Evolutionary conservation across 2,329 filamentous ascomycete species (phyloP), one percentile per base, ranked within the genome.

Genomic region (Penicillium sp.): DNA sequence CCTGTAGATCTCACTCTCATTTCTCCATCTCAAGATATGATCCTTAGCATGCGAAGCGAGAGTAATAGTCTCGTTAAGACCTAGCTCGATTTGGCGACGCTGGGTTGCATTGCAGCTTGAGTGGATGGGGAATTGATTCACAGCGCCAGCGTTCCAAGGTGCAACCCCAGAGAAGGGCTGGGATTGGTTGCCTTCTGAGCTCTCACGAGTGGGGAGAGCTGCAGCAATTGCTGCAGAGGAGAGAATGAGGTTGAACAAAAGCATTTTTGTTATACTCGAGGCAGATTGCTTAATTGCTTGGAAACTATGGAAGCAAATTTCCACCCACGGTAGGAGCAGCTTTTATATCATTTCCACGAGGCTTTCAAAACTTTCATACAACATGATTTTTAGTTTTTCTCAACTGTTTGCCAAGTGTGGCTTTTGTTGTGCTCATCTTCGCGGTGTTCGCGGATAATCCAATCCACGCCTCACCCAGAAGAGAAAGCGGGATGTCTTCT

Each of bases 91-190:
- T 69, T 87, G 84, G 8, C 71, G 72, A 41, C 76, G 77, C 64
- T 88, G 79, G 2, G 86, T 88, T 48, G 76, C 72, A 65, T 90
- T 89, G 76, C 87, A 90, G 25, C 85, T 88, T 34, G 77, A 69
- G 71, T 89, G 87, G 68, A 89, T 87, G 15, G 76, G 74, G 63
- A 73, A 81, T 19, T 74, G 62, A 16, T 61, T 68, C 8, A 76
- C 72, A 2, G 74, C 75, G 13, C 78, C 79, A 5, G 64, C 58
- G 31, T 73, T 58, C 69, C 70, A 72, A 36, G 68, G 53, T n/a
- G 57, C 36, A 13, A 50, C 15, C 2, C 11, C 34, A 38, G 36
- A 49, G 39, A 59, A 62, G 6, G 62, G 60, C 16, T 44, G 63
- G 29, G 55, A 58, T 16, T 41, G 48, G 43, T 58, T 60, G 9